These are phyloP conservation scores for Sugiyamaella grinbergsii DNA, from an alignment of 1,139 yeast genomes.

Conservation along the genomic window DNA sequence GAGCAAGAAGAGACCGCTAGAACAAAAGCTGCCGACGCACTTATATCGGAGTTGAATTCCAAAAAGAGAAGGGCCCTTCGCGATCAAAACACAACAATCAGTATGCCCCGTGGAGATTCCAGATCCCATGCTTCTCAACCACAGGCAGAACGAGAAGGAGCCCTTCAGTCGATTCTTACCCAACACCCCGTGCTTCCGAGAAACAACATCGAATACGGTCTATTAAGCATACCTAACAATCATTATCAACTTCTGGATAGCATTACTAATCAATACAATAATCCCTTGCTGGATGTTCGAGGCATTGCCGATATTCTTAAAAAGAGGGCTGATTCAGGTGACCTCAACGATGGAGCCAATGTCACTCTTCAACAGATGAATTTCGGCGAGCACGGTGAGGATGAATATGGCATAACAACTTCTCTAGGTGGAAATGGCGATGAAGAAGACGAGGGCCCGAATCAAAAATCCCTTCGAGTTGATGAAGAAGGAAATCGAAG, in stretches of 20 bases:
- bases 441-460: slow-evolving; percentile 17
- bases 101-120: slow-evolving; percentile 11
- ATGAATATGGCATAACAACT: slow-evolving; percentile 22
- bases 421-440: slow-evolving; percentile 23
- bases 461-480: slow-evolving; percentile 9
- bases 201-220: slow-evolving; percentile 25
- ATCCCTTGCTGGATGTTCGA: slow-evolving; percentile 33
- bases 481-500: slow-evolving; percentile 15
- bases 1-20: slow-evolving; percentile 24
- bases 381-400: slow-evolving; percentile 14
- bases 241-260: slow-evolving; percentile 21
- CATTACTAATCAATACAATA: slow-evolving; percentile 23
- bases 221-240: slow-evolving; percentile 23
- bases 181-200: slow-evolving; percentile 27
- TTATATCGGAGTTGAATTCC: slow-evolving; percentile 15
- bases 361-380: slow-evolving; percentile 9
- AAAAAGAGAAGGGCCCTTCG: slow-evolving; percentile 15
- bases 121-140: slow-evolving; percentile 15
- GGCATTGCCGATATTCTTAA: slow-evolving; percentile 33
- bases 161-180: slow-evolving; percentile 21
- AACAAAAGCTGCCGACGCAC: slow-evolving; percentile 20
- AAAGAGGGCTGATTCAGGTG: slow-evolving; percentile 29
- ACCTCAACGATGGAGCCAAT: slow-evolving; percentile 9
- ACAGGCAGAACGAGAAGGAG: slow-evolving; percentile 18
- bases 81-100: slow-evolving; percentile 9